These are phyloP conservation scores for Pyracantha coccinea DNA, from an alignment of 331 rosid species.

Conservation along the genomic window DNA sequence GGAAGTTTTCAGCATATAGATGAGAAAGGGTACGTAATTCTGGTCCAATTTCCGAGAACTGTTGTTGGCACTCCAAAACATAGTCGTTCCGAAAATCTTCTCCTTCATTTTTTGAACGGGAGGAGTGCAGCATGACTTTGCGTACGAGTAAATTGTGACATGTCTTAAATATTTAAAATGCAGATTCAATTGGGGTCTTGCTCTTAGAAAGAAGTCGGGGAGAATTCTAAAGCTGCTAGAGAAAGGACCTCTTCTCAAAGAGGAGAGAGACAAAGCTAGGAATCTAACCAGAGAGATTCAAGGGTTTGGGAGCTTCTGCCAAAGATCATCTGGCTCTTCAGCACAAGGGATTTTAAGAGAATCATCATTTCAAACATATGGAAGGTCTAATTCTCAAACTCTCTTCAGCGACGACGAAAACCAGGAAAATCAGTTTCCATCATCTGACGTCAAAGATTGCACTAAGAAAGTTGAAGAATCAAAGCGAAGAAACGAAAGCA, in stretches of 20 bases:
- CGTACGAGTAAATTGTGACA: neutral
- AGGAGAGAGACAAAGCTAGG: slow-evolving; percentile 65
- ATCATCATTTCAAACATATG: slow-evolving; percentile 30
- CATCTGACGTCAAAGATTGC: slow-evolving; percentile 7
- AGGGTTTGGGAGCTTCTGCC: slow-evolving; percentile 80
- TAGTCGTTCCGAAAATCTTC: neutral
- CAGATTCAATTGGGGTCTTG: slow-evolving; percentile 96
- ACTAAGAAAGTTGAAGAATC: slow-evolving; percentile 15
- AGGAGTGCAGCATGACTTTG: neutral
- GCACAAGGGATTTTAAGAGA: slow-evolving; percentile 38
- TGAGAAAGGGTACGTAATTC: slow-evolving; percentile 49
- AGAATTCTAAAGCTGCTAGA: slow-evolving; percentile 55
- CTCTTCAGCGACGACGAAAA: slow-evolving; percentile 33
- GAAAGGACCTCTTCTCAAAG: slow-evolving; percentile 50
- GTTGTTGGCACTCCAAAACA: neutral
- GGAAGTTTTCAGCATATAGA: slow-evolving; percentile 59
- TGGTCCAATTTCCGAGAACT: neutral
- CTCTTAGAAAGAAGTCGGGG: slow-evolving; percentile 74
- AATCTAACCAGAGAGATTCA: slow-evolving; percentile 55
- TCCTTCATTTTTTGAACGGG: neutral
- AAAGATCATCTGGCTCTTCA: slow-evolving; percentile 27
- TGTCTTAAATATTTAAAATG: neutral
- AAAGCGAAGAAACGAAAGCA: neutral
- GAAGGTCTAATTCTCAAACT: slow-evolving; percentile 45
- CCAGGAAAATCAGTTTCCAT: slow-evolving; percentile 27